Percentiles rank a stretch among this genome's conserved stretches.
Conservation (phyloP, 345 rosid species). For the Pugionium cornutum region DNA sequence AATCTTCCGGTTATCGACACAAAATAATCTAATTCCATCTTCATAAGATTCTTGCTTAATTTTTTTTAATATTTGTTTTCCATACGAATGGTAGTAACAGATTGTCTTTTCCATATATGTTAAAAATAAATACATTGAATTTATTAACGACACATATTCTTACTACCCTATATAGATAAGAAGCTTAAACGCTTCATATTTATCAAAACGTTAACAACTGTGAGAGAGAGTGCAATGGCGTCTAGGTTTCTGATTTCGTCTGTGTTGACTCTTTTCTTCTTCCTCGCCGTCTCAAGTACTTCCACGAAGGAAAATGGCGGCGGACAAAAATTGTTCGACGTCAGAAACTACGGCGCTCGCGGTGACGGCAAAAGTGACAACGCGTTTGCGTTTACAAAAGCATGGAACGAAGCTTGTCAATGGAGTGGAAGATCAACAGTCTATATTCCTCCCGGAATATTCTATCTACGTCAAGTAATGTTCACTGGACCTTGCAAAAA, state of each 20-base stretch:
- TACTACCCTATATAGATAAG: constrained; percentile 18
- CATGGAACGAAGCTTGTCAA: constrained; percentile 38
- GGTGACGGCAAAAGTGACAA: constrained; percentile 29
- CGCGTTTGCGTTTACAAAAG: constrained; percentile 21
- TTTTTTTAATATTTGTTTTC: neutral
- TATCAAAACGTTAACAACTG: neutral
- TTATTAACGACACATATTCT: neutral
- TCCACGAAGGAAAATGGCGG: neutral
- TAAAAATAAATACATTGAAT: neutral
- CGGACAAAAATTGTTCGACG: constrained; percentile 30
- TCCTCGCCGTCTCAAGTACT: constrained; percentile 21
- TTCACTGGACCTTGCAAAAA: constrained; percentile 39
- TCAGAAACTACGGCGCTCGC: constrained; percentile 39
- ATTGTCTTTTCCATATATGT: constrained; percentile 17
- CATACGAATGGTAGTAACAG: constrained; percentile 8
- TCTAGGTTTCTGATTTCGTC: constrained; percentile 23
- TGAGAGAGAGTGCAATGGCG: constrained; percentile 15
- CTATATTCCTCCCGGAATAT: constrained; percentile 36
- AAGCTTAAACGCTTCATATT: constrained; percentile 29
- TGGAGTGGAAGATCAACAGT: constrained; percentile 32
- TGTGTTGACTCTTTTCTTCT: constrained; percentile 20
- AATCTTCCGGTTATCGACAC: too few relatives aligned
- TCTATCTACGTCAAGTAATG: constrained; percentile 32
- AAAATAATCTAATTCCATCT: too few relatives aligned
- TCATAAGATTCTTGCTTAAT: too few relatives aligned